phyloP scores from a whole-genome alignment of 768 basidiomycete species.

The Epithele typhae region DNA sequence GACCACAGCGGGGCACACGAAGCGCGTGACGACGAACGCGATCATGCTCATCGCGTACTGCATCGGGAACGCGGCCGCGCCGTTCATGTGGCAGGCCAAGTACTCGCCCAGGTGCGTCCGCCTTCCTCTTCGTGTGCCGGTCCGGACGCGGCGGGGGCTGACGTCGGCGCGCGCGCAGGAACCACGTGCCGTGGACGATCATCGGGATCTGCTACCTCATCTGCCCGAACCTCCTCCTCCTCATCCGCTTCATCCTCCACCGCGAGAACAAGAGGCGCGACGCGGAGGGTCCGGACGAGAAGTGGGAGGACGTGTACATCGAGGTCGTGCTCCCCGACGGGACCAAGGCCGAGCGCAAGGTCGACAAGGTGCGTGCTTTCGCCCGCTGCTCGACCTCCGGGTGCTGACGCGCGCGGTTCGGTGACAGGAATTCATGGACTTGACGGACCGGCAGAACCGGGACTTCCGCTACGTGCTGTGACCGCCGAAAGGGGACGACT shows the following conservation, averaged over 20 bases:
- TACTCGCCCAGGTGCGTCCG: conserved; percentile 56
- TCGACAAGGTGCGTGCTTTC: conserved; percentile 54
- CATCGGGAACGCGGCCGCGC: conserved; percentile 61
- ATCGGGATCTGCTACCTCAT: conserved; percentile 59
- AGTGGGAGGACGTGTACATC: conserved; percentile 60
- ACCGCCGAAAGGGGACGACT: too few relatives aligned
- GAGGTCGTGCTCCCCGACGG: conserved; percentile 50
- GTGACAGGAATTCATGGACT: conserved; percentile 65
- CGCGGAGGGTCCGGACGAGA: conserved; percentile 44
- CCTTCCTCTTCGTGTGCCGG: background rate
- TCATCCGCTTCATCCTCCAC: conserved; percentile 49
- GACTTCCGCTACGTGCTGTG: conserved; percentile 71
- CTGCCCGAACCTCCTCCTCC: conserved; percentile 45
- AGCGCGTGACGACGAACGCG: conserved; percentile 65
- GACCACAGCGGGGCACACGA: conserved; percentile 70
- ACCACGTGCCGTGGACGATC: conserved; percentile 73
- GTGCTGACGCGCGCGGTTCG: background rate
- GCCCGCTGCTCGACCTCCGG: too few relatives aligned
- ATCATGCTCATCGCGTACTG: conserved; percentile 72
- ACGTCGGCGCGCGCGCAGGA: conserved; percentile 33
- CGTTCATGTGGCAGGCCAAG: conserved; percentile 72
- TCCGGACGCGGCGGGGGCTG: background rate
- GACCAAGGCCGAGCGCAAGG: conserved; percentile 45
- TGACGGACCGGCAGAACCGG: conserved; percentile 69
- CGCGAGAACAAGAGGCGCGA: conserved; percentile 66